phyloP scores from a whole-genome alignment of 1,284 basidiomycete genomes.

The Athelia psychrophila region DNA sequence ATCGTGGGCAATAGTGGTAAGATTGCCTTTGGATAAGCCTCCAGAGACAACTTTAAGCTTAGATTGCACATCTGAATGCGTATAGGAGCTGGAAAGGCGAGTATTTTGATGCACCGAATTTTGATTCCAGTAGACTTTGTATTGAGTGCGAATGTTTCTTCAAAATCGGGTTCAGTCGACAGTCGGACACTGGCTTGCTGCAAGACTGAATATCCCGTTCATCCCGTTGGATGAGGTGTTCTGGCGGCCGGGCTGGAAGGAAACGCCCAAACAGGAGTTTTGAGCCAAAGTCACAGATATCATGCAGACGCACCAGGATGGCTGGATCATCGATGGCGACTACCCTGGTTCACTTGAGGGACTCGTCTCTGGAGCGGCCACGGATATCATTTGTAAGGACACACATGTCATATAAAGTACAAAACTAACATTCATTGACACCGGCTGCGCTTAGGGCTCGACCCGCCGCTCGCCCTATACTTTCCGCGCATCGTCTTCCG shows the following conservation, averaged over 20 bases:
- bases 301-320: slow-evolving; percentile 24
- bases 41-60: slow-evolving; percentile 15
- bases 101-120: slow-evolving; percentile 11
- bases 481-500: slow-evolving; percentile 52
- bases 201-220: slow-evolving; percentile 40
- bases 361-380: slow-evolving; percentile 37
- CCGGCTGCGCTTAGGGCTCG: slow-evolving; percentile 55
- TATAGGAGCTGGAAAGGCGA: slow-evolving; percentile 44
- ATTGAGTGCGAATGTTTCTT: too few relatives aligned
- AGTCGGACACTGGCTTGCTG: slow-evolving; percentile 40
- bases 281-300: slow-evolving; percentile 26
- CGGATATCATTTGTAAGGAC: slow-evolving; percentile 59
- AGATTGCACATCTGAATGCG: not conserved
- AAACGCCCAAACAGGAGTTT: slow-evolving; percentile 35
- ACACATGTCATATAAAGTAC: too few relatives aligned
- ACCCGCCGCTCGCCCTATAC: slow-evolving; percentile 57
- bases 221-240: slow-evolving; percentile 42
- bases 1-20: slow-evolving; percentile 56
- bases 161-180: slow-evolving; percentile 43
- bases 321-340: slow-evolving; percentile 53
- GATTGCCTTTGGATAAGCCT: slow-evolving; percentile 10
- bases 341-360: slow-evolving; percentile 28
- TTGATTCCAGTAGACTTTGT: slow-evolving; percentile 2
- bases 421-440: too few relatives aligned
- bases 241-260: slow-evolving; percentile 49